Conservation (phyloP, 768 basidiomycete species). For the Calvatia gigantea region DNA sequence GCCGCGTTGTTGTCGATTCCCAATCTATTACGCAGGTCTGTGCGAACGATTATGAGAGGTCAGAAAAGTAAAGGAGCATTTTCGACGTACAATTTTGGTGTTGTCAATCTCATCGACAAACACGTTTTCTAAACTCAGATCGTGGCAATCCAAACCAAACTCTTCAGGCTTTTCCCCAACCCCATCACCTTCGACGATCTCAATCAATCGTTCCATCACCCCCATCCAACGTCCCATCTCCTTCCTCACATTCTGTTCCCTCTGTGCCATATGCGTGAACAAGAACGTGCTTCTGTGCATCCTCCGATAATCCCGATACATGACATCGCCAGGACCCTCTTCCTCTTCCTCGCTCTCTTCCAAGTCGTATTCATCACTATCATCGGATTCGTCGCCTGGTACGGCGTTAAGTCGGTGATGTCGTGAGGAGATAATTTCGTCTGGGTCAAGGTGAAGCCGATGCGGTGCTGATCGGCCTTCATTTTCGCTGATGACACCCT, state of each 20-base stretch:
- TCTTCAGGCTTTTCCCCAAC: slow-evolving; percentile 42
- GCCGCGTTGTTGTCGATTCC: slow-evolving; percentile 88
- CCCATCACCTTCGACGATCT: slow-evolving; percentile 23
- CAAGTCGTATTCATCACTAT: slow-evolving; percentile 74
- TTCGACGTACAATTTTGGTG: slow-evolving; percentile 65
- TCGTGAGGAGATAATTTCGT: slow-evolving; percentile 66
- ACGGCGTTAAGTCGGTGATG: slow-evolving; percentile 68
- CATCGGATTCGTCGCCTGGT: slow-evolving; percentile 71
- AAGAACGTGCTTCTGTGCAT: slow-evolving; percentile 80
- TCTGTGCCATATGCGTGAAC: slow-evolving; percentile 60
- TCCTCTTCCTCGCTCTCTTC: slow-evolving; percentile 80
- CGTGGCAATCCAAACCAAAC: slow-evolving; percentile 83
- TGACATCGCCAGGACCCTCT: slow-evolving; percentile 72
- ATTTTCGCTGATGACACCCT: slow-evolving; percentile 71
- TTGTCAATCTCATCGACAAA: slow-evolving; percentile 73
- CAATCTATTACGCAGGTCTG: slow-evolving; percentile 88
- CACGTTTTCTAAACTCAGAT: slow-evolving; percentile 80
- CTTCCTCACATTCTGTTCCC: slow-evolving; percentile 58
- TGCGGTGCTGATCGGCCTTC: slow-evolving; percentile 78
- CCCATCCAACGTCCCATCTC: slow-evolving; percentile 74
- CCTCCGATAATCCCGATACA: slow-evolving; percentile 81
- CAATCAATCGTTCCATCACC: slow-evolving; percentile 59
- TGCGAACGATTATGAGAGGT: neutral
- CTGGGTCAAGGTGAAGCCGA: slow-evolving; percentile 75
- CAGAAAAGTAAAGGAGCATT: slow-evolving; percentile 1